Percentiles rank a stretch among this genome's conserved stretches.
Conservation (phyloP, 78 protist species). For the Polysphondylium violaceum region DNA sequence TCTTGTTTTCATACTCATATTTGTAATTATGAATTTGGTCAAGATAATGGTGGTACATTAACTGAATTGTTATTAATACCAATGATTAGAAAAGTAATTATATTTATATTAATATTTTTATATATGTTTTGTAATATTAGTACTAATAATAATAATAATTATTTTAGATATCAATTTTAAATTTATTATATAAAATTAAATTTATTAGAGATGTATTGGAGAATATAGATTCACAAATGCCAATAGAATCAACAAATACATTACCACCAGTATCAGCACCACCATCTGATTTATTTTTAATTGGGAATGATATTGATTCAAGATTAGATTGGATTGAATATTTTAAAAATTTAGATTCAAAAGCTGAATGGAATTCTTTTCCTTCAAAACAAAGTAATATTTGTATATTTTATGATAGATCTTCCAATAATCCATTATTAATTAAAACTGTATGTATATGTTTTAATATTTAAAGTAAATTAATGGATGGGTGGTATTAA, state of each 20-base stretch:
- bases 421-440: slow-evolving; percentile 1
- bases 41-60: slow-evolving; percentile 6
- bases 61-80: slow-evolving; percentile 31
- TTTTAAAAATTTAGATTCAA: background rate
- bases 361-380: slow-evolving; percentile 5
- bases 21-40: slow-evolving; percentile 40
- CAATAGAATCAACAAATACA: no score
- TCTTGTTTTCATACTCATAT: slow-evolving; percentile 21
- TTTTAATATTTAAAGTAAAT: no score
- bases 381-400: slow-evolving; percentile 10
- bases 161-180: slow-evolving; percentile 12
- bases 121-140: background rate
- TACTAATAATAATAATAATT: background rate
- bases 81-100: slow-evolving; percentile 17
- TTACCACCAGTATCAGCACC: no score
- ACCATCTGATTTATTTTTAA: no score
- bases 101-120: no score
- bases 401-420: slow-evolving; percentile 4
- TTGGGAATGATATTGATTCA: no score
- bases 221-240: no score
- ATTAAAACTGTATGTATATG: slow-evolving; percentile 15
- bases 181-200: slow-evolving; percentile 24
- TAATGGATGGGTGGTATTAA: no score
- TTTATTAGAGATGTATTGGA: slow-evolving; percentile 4
- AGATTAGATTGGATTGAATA: slow-evolving; percentile 7